phyloP scores from a whole-genome alignment of 2,329 filamentous ascomycete genomes.

The Fusarium sp. region DNA sequence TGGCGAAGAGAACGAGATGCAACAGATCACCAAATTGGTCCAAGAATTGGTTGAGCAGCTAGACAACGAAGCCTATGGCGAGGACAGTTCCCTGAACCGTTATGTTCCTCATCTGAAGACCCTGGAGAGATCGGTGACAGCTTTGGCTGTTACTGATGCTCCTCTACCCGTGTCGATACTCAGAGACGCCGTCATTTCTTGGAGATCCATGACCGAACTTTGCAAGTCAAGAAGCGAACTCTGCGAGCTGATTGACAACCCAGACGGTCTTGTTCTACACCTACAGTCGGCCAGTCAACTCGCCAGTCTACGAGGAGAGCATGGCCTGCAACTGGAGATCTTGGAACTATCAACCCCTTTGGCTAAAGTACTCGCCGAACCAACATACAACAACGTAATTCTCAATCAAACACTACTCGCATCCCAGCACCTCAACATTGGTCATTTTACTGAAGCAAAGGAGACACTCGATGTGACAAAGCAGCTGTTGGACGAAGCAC shows the following conservation, averaged over 20 bases:
- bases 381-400: slow-evolving; percentile 55
- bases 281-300: slow-evolving; percentile 64
- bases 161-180: slow-evolving; percentile 49
- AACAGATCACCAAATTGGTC: slow-evolving; percentile 54
- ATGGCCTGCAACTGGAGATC: slow-evolving; percentile 57
- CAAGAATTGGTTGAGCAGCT: slow-evolving; percentile 53
- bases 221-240: slow-evolving; percentile 57
- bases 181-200: slow-evolving; percentile 54
- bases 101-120: slow-evolving; percentile 63
- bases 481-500: slow-evolving; percentile 55
- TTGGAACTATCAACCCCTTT: slow-evolving; percentile 59
- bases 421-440: slow-evolving; percentile 65
- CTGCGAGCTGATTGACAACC: slow-evolving; percentile 60
- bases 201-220: slow-evolving; percentile 56
- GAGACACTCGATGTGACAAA: slow-evolving; percentile 68
- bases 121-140: slow-evolving; percentile 57
- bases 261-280: slow-evolving; percentile 60
- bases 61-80: slow-evolving; percentile 52
- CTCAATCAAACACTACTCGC: slow-evolving; percentile 61
- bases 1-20: slow-evolving; percentile 55
- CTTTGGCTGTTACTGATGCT: slow-evolving; percentile 54
- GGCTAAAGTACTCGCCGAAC: slow-evolving; percentile 51
- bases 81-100: slow-evolving; percentile 57
- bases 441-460: slow-evolving; percentile 62
- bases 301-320: slow-evolving; percentile 62